These are phyloP conservation scores for Daldinia grandis DNA, from an alignment of 495 filamentous ascomycete genomes.

Conservation along the genomic window DNA sequence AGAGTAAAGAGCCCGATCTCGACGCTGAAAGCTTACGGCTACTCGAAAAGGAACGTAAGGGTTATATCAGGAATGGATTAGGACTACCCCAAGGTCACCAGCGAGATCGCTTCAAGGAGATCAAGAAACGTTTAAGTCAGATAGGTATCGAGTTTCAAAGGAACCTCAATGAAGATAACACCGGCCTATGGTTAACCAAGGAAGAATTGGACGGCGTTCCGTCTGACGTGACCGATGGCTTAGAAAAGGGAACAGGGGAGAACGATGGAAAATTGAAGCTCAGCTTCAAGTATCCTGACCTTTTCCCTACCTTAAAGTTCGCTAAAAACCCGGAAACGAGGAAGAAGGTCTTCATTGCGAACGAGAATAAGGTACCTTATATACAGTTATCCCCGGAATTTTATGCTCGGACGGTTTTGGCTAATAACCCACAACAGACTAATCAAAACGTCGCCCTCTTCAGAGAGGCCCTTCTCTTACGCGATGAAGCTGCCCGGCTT, in stretches of 20 bases:
- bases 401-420: not conserved
- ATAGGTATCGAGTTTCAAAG: slow-evolving; percentile 66
- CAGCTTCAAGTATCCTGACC: slow-evolving; percentile 69
- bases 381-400: not conserved
- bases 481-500: slow-evolving; percentile 91
- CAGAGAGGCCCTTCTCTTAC: slow-evolving; percentile 82
- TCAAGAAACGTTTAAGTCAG: slow-evolving; percentile 68
- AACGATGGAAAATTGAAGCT: slow-evolving; percentile 67
- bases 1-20: slow-evolving; percentile 52
- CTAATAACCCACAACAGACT: slow-evolving; percentile 54
- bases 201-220: slow-evolving; percentile 68
- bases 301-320: slow-evolving; percentile 68
- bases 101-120: slow-evolving; percentile 69
- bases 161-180: slow-evolving; percentile 69
- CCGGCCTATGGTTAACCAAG: slow-evolving; percentile 66
- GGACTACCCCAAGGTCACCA: slow-evolving; percentile 61
- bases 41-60: slow-evolving; percentile 66
- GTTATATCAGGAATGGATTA: slow-evolving; percentile 65
- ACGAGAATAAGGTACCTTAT: slow-evolving; percentile 64
- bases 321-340: slow-evolving; percentile 63
- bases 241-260: slow-evolving; percentile 77
- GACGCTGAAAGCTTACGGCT: slow-evolving; percentile 61
- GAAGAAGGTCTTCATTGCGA: slow-evolving; percentile 64
- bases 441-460: slow-evolving; percentile 88
- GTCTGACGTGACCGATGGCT: slow-evolving; percentile 60